Percentiles rank a stretch among this genome's conserved stretches.
Conservation (phyloP, 306 rosid genomes). For the Acmispon strigosus region DNA sequence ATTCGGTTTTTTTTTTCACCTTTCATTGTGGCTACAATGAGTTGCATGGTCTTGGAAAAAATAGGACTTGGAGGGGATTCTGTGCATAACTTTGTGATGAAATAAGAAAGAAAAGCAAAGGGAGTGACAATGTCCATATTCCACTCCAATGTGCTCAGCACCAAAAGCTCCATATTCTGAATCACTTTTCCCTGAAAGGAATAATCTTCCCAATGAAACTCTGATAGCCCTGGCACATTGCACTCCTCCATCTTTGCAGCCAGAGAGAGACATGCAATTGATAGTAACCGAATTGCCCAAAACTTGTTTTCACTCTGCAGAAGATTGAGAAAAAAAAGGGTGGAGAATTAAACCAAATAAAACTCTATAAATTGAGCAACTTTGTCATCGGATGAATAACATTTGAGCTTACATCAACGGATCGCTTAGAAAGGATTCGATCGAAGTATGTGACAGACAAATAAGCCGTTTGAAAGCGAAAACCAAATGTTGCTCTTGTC, state of each 20-base stretch:
- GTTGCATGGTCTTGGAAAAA: conserved; percentile 28
- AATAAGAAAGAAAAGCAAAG: conserved; percentile 58
- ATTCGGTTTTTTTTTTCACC: conserved; percentile 28
- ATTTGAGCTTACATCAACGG: conserved; percentile 49
- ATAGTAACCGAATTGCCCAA: conserved; percentile 61
- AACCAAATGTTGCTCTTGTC: conserved; percentile 64
- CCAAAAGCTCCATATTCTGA: conserved; percentile 74
- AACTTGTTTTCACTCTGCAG: conserved; percentile 47
- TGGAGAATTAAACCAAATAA: neutral
- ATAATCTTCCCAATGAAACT: conserved; percentile 43
- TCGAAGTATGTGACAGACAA: conserved; percentile 72
- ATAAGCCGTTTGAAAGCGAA: conserved; percentile 70
- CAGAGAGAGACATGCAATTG: conserved; percentile 65
- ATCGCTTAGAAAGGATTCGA: conserved; percentile 52
- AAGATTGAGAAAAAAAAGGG: conserved; percentile 6
- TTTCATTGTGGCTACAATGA: conserved; percentile 43
- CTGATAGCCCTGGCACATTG: conserved; percentile 45
- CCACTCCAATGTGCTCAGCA: conserved; percentile 71
- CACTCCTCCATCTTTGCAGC: conserved; percentile 85
- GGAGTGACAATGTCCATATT: conserved; percentile 56
- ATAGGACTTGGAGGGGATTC: conserved; percentile 33
- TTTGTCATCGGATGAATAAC: too few relatives aligned
- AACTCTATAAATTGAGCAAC: neutral
- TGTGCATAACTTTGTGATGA: conserved; percentile 39
- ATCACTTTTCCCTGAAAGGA: conserved; percentile 40